phyloP scores from a whole-genome alignment of 345 rosid genomes.

The Linum tenue region DNA sequence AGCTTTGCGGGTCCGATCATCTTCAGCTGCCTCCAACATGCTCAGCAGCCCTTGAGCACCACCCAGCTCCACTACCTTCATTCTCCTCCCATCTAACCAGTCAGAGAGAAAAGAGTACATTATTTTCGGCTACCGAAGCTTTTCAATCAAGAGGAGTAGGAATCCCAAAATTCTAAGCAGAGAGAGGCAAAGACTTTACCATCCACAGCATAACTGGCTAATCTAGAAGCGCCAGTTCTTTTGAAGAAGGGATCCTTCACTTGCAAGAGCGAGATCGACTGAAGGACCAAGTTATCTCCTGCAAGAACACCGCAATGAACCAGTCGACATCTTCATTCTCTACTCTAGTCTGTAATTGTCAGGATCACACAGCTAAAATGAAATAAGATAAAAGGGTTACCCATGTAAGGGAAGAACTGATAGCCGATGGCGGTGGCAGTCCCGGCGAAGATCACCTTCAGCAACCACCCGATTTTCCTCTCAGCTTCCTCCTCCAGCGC shows the following conservation, averaged over 20 bases:
- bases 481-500: constrained; percentile 72
- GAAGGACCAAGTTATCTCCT: constrained; percentile 84
- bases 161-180: neutral
- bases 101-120: neutral
- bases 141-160: neutral
- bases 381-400: constrained; percentile 17
- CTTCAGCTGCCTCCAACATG: constrained; percentile 71
- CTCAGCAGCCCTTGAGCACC: constrained; percentile 70
- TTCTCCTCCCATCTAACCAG: constrained; percentile 63
- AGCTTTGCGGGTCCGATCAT: constrained; percentile 68
- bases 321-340: neutral
- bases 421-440: constrained; percentile 59
- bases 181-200: constrained; percentile 27
- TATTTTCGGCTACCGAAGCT: neutral
- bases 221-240: constrained; percentile 86
- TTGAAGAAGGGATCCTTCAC: constrained; percentile 90
- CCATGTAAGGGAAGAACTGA: constrained; percentile 82
- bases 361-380: neutral
- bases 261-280: constrained; percentile 75
- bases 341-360: neutral
- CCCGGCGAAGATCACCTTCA: constrained; percentile 71
- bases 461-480: constrained; percentile 74
- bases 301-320: constrained; percentile 6
- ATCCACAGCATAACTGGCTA: constrained; percentile 71
- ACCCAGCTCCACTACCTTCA: constrained; percentile 81